A percentile compares a stretch with the other conserved stretches of the same genome.
These are phyloP conservation scores for Ochromonas danica DNA, from an alignment of 108 stramenopile genomes.

Conservation along the genomic window DNA sequence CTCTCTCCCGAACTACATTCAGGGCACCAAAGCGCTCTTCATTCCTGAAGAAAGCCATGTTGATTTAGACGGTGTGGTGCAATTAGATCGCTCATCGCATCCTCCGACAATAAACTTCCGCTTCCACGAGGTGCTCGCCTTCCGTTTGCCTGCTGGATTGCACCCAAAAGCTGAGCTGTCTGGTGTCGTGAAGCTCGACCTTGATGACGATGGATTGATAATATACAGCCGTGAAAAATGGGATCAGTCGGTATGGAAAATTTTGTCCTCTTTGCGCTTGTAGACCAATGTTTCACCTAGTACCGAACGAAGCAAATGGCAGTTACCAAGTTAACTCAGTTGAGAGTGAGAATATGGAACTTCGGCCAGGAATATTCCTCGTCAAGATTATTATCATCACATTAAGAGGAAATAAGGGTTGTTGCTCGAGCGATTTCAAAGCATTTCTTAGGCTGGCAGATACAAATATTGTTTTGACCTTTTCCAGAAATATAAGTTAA, in stretches of 20 bases:
- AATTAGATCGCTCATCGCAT: no score
- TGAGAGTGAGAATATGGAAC: no score
- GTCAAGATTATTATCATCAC: no score
- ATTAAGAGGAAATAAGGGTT: no score
- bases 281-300: background rate
- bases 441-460: no score
- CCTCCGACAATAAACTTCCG: no score
- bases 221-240: background rate
- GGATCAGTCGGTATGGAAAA: background rate
- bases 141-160: background rate
- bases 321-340: no score
- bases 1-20: background rate
- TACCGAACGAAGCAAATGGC: no score
- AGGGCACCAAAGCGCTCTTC: background rate
- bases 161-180: background rate
- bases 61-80: background rate
- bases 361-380: no score
- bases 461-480: no score
- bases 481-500: no score
- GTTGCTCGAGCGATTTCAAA: no score
- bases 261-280: background rate
- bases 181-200: background rate
- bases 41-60: background rate
- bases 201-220: background rate
- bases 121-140: background rate